Evolutionary conservation across 2,329 filamentous ascomycete species (phyloP).

Genomic region (Talaromyces albobiverticillius): DNA sequence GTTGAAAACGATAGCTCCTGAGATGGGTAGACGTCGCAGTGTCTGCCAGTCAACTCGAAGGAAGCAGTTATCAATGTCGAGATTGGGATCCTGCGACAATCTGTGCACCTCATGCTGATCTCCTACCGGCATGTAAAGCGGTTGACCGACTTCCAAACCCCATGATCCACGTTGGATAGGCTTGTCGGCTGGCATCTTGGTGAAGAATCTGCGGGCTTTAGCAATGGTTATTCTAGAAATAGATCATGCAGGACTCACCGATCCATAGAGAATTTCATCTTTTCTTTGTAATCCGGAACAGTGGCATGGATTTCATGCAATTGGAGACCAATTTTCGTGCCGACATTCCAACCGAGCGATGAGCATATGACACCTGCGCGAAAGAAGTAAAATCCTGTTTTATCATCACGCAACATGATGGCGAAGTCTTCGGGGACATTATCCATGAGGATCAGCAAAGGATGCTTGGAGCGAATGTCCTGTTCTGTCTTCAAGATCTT

Average conservation of each 20-base stretch:
- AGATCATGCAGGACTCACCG: slow-evolving; percentile 48
- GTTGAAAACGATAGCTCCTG: slow-evolving; percentile 76
- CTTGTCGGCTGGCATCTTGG: slow-evolving; percentile 69
- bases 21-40: slow-evolving; percentile 71
- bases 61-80: slow-evolving; percentile 60
- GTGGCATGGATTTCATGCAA: slow-evolving; percentile 69
- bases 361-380: slow-evolving; percentile 76
- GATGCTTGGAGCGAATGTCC: slow-evolving; percentile 59
- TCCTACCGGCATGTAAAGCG: slow-evolving; percentile 70
- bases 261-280: slow-evolving; percentile 86
- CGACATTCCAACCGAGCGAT: slow-evolving; percentile 74
- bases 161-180: slow-evolving; percentile 83
- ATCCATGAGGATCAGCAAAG: slow-evolving; percentile 68
- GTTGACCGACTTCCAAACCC: slow-evolving; percentile 73
- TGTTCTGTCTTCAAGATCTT: slow-evolving; percentile 62
- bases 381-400: slow-evolving; percentile 70
- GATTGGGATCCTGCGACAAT: slow-evolving; percentile 53
- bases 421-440: slow-evolving; percentile 84
- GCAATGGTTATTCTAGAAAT: neutral
- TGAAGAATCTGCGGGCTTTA: slow-evolving; percentile 63
- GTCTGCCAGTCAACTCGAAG: slow-evolving; percentile 89
- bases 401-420: slow-evolving; percentile 68
- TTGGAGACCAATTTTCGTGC: slow-evolving; percentile 67
- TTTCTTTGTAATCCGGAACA: slow-evolving; percentile 81
- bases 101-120: slow-evolving; percentile 63